Evolutionary conservation across 108 stramenopile species (phyloP).

Genomic region (Parietichytrium sp.): DNA sequence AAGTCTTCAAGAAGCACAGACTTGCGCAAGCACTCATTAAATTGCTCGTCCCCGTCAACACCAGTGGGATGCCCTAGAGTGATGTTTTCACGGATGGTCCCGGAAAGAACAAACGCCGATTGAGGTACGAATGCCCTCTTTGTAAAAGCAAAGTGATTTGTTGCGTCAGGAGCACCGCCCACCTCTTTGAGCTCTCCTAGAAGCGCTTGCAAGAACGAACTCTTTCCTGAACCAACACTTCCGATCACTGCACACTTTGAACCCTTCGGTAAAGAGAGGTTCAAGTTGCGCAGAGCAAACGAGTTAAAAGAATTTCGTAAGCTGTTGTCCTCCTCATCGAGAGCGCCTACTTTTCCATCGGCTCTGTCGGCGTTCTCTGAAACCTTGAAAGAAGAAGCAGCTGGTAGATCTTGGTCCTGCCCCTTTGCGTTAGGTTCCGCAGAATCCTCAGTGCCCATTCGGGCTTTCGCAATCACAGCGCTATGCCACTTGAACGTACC

Average conservation of each 20-base stretch:
- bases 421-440: too few species aligned
- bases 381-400: too few species aligned
- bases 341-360: neutral
- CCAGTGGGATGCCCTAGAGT: constrained; percentile 56
- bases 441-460: too few species aligned
- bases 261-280: neutral
- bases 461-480: neutral
- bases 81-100: constrained; percentile 80
- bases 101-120: constrained; percentile 85
- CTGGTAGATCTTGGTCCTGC: too few species aligned
- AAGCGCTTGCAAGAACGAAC: constrained; percentile 75
- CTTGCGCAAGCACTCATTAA: constrained; percentile 68
- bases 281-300: neutral
- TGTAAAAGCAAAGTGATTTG: neutral
- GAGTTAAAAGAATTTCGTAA: neutral
- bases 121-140: constrained; percentile 77
- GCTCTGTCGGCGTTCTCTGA: neutral
- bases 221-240: constrained; percentile 80
- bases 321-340: neutral
- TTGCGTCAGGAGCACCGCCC: neutral
- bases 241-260: constrained; percentile 67
- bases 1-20: constrained; percentile 87
- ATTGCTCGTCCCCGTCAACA: constrained; percentile 74
- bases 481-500: neutral
- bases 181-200: constrained; percentile 73